Evolutionary conservation across 2,329 filamentous ascomycete species (phyloP).

Genomic region (Fusarium succisae): DNA sequence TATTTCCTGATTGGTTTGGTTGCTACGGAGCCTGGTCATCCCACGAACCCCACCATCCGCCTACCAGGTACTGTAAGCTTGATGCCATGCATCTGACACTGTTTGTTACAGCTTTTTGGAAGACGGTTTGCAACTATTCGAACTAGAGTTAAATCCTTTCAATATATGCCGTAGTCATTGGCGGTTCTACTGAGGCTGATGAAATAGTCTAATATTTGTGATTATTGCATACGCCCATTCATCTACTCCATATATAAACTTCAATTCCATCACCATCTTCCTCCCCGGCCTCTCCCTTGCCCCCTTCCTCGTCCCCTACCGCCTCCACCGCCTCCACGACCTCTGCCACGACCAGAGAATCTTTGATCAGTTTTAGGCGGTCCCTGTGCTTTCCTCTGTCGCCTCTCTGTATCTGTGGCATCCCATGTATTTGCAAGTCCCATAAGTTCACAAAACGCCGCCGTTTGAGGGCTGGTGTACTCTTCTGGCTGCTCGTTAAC

Average conservation of each 20-base stretch:
- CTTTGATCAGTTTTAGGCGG: slow-evolving; percentile 57
- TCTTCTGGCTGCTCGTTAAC: slow-evolving; percentile 75
- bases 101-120: background rate
- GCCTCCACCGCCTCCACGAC: slow-evolving; percentile 47
- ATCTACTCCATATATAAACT: background rate
- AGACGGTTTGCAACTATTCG: too few species aligned
- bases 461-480: slow-evolving; percentile 88
- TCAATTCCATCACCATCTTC: slow-evolving; percentile 29
- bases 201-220: background rate
- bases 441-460: slow-evolving; percentile 80
- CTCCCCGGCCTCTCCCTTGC: slow-evolving; percentile 36
- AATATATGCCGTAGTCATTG: background rate
- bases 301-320: slow-evolving; percentile 45
- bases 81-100: background rate
- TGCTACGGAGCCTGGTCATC: slow-evolving; percentile 39
- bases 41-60: slow-evolving; percentile 36
- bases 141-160: background rate
- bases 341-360: slow-evolving; percentile 49
- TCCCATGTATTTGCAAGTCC: slow-evolving; percentile 80
- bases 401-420: slow-evolving; percentile 75
- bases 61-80: background rate
- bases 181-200: too few species aligned
- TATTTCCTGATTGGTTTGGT: slow-evolving; percentile 46
- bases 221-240: background rate
- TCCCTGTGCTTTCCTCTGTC: slow-evolving; percentile 64